Conservation (phyloP, 2,329 filamentous ascomycete genomes). For the Xylaria multiplex region DNA sequence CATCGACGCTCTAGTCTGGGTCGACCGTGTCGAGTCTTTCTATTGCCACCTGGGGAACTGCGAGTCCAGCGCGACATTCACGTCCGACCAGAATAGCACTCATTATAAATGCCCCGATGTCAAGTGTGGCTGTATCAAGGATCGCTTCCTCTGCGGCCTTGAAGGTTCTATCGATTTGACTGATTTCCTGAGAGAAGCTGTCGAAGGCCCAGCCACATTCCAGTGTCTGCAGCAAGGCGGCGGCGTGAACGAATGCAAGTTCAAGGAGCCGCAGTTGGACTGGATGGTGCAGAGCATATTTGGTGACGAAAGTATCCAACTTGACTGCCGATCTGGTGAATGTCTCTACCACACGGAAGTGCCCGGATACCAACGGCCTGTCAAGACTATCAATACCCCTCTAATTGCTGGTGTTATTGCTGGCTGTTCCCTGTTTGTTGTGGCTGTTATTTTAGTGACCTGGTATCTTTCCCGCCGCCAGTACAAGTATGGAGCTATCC, state of each 20-base stretch:
- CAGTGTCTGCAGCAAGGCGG: slow-evolving; percentile 75
- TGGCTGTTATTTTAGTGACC: slow-evolving; percentile 81
- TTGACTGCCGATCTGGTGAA: slow-evolving; percentile 86
- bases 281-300: slow-evolving; percentile 88
- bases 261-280: slow-evolving; percentile 93
- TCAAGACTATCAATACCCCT: slow-evolving; percentile 96
- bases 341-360: slow-evolving; percentile 93
- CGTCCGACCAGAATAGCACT: slow-evolving; percentile 79
- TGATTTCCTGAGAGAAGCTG: slow-evolving; percentile 84
- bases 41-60: slow-evolving; percentile 91
- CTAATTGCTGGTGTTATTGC: slow-evolving; percentile 95
- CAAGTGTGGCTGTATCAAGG: slow-evolving; percentile 86
- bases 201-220: slow-evolving; percentile 89
- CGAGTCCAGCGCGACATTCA: slow-evolving; percentile 74
- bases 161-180: slow-evolving; percentile 90
- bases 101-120: slow-evolving; percentile 86
- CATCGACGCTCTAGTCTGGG: slow-evolving; percentile 76
- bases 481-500: slow-evolving; percentile 76
- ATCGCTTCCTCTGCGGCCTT: slow-evolving; percentile 93
- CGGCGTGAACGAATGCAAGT: slow-evolving; percentile 74
- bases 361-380: slow-evolving; percentile 85
- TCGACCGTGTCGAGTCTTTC: slow-evolving; percentile 92
- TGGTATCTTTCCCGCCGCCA: slow-evolving; percentile 89
- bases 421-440: slow-evolving; percentile 83
- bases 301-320: slow-evolving; percentile 86